Conservation (phyloP, 768 basidiomycete species). For the Leccinum imitatum region DNA sequence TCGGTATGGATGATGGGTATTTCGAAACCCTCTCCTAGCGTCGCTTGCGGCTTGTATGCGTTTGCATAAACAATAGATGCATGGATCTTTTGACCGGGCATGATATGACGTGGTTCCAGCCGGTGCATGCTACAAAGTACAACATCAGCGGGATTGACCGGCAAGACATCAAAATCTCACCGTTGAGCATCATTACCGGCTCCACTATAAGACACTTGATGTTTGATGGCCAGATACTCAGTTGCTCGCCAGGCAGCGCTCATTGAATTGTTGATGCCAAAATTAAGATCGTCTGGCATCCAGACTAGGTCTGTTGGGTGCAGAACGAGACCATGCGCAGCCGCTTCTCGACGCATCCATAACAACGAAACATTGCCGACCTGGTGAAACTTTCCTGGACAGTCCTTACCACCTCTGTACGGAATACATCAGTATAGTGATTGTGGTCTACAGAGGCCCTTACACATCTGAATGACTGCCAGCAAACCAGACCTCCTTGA, state of each 20-base stretch:
- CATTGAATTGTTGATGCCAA: not conserved
- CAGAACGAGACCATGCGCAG: not conserved
- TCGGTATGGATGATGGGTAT: not conserved
- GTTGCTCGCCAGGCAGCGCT: not conserved
- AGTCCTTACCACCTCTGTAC: not conserved
- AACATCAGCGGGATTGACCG: not conserved
- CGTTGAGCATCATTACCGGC: not conserved
- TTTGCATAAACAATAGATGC: not conserved
- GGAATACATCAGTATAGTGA: not conserved
- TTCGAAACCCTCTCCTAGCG: not conserved
- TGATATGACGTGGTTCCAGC: conserved; percentile 13
- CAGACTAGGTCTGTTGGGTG: not conserved
- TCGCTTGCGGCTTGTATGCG: not conserved
- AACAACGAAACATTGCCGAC: not conserved
- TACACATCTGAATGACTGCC: not conserved
- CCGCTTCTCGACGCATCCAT: not conserved
- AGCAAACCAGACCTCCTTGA: not conserved
- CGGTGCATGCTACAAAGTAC: not conserved
- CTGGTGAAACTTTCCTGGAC: not conserved
- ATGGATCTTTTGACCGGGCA: not conserved
- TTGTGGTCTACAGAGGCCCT: not conserved
- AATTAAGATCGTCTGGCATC: not conserved
- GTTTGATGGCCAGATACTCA: not conserved
- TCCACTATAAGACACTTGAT: not conserved
- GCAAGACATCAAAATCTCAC: not conserved